These are phyloP conservation scores for Leccinum disarticulatum DNA, from an alignment of 768 basidiomycete genomes.

Conservation along the genomic window DNA sequence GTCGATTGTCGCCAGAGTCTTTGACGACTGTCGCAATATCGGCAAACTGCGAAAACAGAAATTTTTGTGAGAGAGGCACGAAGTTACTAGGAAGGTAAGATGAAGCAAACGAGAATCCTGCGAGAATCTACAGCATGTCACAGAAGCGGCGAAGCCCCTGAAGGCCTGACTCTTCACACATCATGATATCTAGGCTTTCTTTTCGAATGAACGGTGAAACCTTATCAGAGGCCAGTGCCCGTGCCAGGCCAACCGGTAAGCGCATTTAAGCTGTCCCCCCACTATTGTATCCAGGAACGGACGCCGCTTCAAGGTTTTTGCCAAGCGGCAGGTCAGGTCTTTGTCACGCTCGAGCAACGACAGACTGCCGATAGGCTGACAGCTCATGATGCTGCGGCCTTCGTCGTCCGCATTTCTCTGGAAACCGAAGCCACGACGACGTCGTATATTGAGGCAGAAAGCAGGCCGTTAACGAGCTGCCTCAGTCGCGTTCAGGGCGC, in stretches of 20 bases:
- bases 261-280: not conserved
- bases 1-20: not conserved
- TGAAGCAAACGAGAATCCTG: not conserved
- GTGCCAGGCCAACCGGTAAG: not conserved
- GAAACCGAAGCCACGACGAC: not conserved
- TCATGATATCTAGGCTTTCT: not conserved
- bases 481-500: not conserved
- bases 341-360: not conserved
- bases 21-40: not conserved
- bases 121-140: conserved; percentile 5
- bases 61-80: not conserved
- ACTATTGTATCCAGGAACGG: not conserved
- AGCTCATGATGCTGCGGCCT: not conserved
- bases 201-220: not conserved
- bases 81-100: not conserved
- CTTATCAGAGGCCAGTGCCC: not conserved
- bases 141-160: not conserved
- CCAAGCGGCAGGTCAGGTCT: not conserved
- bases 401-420: not conserved
- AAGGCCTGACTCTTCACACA: not conserved
- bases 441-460: not conserved
- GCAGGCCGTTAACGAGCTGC: not conserved
- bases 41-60: not conserved
- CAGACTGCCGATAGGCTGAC: not conserved
- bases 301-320: not conserved